Percentiles rank a stretch among this genome's conserved stretches.
These are phyloP conservation scores for Metschnikowia noctiluminum DNA, from an alignment of 805 yeast genomes.

Conservation along the genomic window DNA sequence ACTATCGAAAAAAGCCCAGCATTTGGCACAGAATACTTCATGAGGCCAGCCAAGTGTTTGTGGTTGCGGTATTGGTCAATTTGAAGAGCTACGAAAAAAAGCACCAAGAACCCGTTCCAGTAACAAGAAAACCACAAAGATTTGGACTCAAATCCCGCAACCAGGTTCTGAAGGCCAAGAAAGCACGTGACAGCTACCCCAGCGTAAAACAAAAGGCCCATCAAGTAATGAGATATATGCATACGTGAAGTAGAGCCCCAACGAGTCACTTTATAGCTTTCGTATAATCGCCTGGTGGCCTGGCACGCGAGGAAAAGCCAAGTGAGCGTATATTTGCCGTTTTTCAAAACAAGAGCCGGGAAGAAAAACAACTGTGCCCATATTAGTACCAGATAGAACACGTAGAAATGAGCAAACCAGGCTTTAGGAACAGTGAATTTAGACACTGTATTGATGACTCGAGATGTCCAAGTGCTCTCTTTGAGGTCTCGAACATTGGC, in stretches of 20 bases:
- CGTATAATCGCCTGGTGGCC: conserved; percentile 52
- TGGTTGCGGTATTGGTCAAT: conserved; percentile 56
- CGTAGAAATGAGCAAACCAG: conserved; percentile 63
- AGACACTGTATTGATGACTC: conserved; percentile 5
- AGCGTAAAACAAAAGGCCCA: conserved; percentile 59
- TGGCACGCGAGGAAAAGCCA: conserved; percentile 40
- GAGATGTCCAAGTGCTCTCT: not conserved
- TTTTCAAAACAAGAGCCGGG: conserved; percentile 6
- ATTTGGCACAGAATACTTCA: conserved; percentile 56
- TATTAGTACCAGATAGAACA: conserved; percentile 35
- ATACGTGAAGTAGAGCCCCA: conserved; percentile 50
- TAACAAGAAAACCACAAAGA: not conserved
- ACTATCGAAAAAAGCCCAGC: conserved; percentile 47
- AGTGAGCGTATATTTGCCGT: conserved; percentile 20
- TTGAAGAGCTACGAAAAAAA: conserved; percentile 35
- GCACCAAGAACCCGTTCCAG: not conserved
- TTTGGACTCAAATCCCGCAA: not conserved
- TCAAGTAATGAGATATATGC: conserved; percentile 63
- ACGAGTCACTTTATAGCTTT: conserved; percentile 48
- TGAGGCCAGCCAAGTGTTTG: conserved; percentile 42
- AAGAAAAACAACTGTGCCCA: conserved; percentile 19
- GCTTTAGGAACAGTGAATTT: conserved; percentile 54
- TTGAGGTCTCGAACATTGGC: not conserved
- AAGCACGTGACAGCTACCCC: conserved; percentile 39
- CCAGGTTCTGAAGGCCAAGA: conserved; percentile 5